Evolutionary conservation across 2,329 filamentous ascomycete species (phyloP).

Genomic region (Chrysoporthe cubensis): DNA sequence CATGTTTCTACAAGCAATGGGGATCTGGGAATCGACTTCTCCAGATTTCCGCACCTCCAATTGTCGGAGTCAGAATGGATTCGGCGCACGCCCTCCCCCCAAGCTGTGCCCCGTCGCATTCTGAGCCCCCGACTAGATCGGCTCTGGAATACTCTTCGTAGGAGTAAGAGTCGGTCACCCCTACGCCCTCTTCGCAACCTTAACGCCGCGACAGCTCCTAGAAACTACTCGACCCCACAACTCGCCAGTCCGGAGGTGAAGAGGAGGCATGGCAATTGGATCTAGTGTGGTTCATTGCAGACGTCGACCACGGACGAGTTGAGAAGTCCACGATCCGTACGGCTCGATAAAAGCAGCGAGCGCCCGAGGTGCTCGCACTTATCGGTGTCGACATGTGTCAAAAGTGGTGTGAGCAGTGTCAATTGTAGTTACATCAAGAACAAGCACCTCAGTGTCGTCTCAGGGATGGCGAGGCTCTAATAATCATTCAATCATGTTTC

Average conservation of each 20-base stretch:
- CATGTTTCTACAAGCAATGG: neutral
- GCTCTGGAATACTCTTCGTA: conserved; percentile 26
- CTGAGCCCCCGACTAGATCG: conserved; percentile 24
- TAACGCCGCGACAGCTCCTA: neutral
- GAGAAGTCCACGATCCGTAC: conserved; percentile 12
- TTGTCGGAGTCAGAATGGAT: conserved; percentile 24
- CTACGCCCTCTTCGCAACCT: conserved; percentile 6
- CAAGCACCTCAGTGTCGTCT: neutral
- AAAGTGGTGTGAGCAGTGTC: neutral
- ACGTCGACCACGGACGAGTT: conserved; percentile 7
- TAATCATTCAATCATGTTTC: neutral
- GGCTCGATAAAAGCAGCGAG: neutral
- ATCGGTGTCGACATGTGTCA: neutral
- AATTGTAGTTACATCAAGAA: neutral
- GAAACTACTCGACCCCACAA: conserved; percentile 23
- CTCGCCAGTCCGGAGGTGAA: conserved; percentile 12
- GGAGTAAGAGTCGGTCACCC: conserved; percentile 26
- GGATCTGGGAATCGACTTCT: conserved; percentile 18
- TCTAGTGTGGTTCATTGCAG: conserved; percentile 29
- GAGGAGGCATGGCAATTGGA: conserved; percentile 27
- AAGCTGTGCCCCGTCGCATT: conserved; percentile 13
- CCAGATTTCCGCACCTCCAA: conserved; percentile 24
- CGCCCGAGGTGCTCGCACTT: conserved; percentile 3
- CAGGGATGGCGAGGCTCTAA: conserved; percentile 3
- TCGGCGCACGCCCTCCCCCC: conserved; percentile 24